Base-by-base conservation (phyloP, 352 stramenopile genomes). In the Phytophthora agathidicida region DNA sequence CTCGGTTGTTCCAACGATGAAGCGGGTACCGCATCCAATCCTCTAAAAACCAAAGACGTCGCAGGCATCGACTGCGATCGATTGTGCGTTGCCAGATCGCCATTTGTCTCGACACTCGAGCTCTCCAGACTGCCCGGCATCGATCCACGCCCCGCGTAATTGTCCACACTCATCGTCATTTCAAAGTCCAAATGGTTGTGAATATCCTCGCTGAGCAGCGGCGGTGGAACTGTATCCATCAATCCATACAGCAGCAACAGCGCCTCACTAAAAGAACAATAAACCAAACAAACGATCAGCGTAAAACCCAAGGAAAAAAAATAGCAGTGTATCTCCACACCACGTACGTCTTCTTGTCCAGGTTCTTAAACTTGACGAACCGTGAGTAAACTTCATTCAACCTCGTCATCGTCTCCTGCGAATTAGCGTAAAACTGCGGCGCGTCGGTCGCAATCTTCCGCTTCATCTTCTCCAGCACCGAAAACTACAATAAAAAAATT, bases 381-480 rank as follows among this genome's bases (percentile, higher is more conserved):
- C 83, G 75, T 27, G 79, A 91, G 63, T 91, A 94, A 22, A 83
- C 66, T 50, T 92, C 81, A n/a, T 94, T 81, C 3, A 94, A 63
- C 10, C 71, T 69, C 26, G 64, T 68, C 19, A 81, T 71, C 11
- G 79, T 83, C 6, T 81, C 71, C 2, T 85, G 55, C 0, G 70
- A 60, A 2, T 69, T 74, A 28, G 69, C 50, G 24, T 77, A 75
- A 49, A 84, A 77, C 36, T 77, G 75, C 24, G 64, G 44, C 17
- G 66, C 35, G 38, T 91, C 71, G 14, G 45, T 44, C 22, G 44
- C 42, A 17, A 91, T 83, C 63, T 86, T 86, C 23, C 75, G 71
- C 69, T 88, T 90, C 39, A 94, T 94, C 60, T 91, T 86, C 38
- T 89, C 79, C 36, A 94, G 56, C 20, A 94, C 73, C 6, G 77